Base-by-base conservation (phyloP, 116 monocot genomes). In the Iris pallida region DNA sequence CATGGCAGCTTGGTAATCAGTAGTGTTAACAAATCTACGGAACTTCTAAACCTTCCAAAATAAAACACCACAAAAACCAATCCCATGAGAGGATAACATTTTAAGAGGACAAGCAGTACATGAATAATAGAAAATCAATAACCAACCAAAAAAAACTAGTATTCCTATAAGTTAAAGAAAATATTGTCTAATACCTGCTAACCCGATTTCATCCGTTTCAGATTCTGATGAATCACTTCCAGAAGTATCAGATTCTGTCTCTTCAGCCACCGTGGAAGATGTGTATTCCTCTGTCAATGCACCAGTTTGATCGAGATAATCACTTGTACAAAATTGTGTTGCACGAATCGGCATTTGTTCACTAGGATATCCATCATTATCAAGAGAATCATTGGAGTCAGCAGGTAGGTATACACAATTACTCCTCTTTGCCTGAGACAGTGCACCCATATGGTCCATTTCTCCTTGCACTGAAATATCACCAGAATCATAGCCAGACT, bases 181-280 rank as follows among this genome's bases (percentile, higher is more conserved):
- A 30, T 30, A 20, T 12, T 8, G 11, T 10, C 20, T 9, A 43
- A 53, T 75, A 85, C 85, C 78, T 68, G 20, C 47, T 59, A 75
- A 55, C 61, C 43, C 13, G 11, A 73, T 68, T 67, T 76, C 86
- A 18, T 70, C 77, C 10, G 67, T 76, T 6, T 82, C 80, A 72
- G 65, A 59, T 59, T 90, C 90, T 11, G 74, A 76, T 53, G 59
- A 73, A 42, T 68, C 76, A 69, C 51, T 69, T 59, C 71, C 86
- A 47, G 86, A 80, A 68, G 81, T 84, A 56, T 75, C 79, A 72
- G 78, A 78, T 12, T 79, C 83, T 30, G 74, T 65, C 49, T 70
- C 76, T 65, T 79, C 81, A 73, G 76, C 66, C 8, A 86, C 61
- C 43, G 69, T 86, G 73, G 88, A 86, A 18, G 86, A 86, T 58